Evolutionary conservation across 352 stramenopile species (phyloP), one percentile per base, ranked within the genome.

Genomic region (Peronospora belbahrii): DNA sequence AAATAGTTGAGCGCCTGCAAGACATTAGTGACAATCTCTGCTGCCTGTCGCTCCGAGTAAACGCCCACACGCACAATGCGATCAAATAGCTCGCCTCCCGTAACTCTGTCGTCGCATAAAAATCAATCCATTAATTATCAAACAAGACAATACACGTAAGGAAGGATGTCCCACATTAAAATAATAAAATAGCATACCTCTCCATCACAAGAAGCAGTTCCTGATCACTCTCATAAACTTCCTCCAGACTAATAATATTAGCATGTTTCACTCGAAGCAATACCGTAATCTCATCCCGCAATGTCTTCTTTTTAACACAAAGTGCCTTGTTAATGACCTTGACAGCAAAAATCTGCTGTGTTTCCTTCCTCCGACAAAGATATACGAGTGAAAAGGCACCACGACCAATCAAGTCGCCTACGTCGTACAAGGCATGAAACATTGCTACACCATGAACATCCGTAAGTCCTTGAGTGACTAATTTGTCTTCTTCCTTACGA

Each of bases 251-350:
- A 59, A 93, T 93, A 46, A 89, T 91, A 62, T 93, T 90, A 35
- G 77, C 62, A 65, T 91, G 79, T 47, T 93, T 87, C 46, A 93
- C 71, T 22, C 79, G 79, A 47, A 89, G 65, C 41, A 94, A 62
- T 47, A 90, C 80, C 15, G 78, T 85, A 59, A 93, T 90, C 67
- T 93, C 80, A 45, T 93, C 79, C n/a, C 79, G 70, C 42, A 93
- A 57, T 19, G 73, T 83, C 48, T 89, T 91, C 65, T 88, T 91
- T 65, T 88, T 88, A 19, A 91, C 69, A 33, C 79, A 91, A 10
- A 89, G 64, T 48, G 71, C 59, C 66, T 94, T 94, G 66, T 94
- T 89, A 49, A 94, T 94, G 39, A 91, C 78, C 42, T 94, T 91
- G 50, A 91, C 79, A 5, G 79, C 82, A 51, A 88, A 91, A 40